These are phyloP conservation scores for Anisogramma anomala DNA, from an alignment of 2,329 filamentous ascomycete species.

Conservation along the genomic window DNA sequence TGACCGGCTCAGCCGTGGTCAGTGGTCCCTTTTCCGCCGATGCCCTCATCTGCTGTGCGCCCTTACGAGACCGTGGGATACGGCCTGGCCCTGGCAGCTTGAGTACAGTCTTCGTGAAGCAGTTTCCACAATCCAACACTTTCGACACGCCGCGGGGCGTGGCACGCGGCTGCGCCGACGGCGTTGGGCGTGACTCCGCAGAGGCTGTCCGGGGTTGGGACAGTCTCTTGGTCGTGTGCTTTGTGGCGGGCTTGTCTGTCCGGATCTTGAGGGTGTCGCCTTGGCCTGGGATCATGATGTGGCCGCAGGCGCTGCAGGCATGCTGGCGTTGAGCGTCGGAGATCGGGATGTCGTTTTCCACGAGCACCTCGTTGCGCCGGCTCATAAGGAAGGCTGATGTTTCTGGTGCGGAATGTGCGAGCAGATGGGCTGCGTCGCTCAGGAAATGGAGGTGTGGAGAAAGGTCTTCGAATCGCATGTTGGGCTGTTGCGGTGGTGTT, in stretches of 20 bases:
- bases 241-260: too few species aligned
- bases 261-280: slow-evolving; percentile 29
- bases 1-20: slow-evolving; percentile 19
- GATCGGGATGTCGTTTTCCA: slow-evolving; percentile 31
- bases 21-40: slow-evolving; percentile 2
- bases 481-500: neutral
- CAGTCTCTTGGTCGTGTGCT: too few species aligned
- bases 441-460: slow-evolving; percentile 32
- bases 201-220: too few species aligned
- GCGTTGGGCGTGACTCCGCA: too few species aligned
- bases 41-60: slow-evolving; percentile 3
- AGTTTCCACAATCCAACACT: slow-evolving; percentile 33
- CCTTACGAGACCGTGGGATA: slow-evolving; percentile 19
- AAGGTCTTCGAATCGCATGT: slow-evolving; percentile 15
- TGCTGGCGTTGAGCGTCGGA: slow-evolving; percentile 41
- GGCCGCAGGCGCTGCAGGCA: slow-evolving; percentile 48
- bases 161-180: slow-evolving; percentile 1
- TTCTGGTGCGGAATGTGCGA: slow-evolving; percentile 40
- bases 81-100: slow-evolving; percentile 27
- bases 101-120: slow-evolving; percentile 32
- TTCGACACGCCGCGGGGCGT: slow-evolving; percentile 25
- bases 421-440: slow-evolving; percentile 47
- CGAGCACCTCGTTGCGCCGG: slow-evolving; percentile 37
- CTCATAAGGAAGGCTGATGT: slow-evolving; percentile 50
- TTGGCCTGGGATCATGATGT: slow-evolving; percentile 45